Evolutionary conservation across 2,329 filamentous ascomycete genomes (phyloP).

Genomic region (Cladosporium sp.): DNA sequence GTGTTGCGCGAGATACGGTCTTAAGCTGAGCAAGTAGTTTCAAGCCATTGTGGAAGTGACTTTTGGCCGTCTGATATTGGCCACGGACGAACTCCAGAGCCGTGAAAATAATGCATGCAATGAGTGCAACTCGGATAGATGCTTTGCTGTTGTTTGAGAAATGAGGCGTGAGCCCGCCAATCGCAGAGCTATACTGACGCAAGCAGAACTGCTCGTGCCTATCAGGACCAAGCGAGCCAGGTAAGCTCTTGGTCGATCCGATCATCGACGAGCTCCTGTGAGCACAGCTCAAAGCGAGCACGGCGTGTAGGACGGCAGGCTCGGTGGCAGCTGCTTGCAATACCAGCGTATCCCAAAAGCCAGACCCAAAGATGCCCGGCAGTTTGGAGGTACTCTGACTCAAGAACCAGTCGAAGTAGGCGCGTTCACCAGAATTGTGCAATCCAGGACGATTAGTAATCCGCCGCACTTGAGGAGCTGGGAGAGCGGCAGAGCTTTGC

Average conservation of each 20-base stretch:
- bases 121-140: conserved; percentile 35
- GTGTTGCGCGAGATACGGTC: background rate
- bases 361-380: conserved; percentile 29
- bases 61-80: conserved; percentile 34
- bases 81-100: conserved; percentile 40
- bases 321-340: conserved; percentile 37
- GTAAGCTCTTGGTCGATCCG: conserved; percentile 11
- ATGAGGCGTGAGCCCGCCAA: conserved; percentile 32
- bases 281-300: conserved; percentile 38
- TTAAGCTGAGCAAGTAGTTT: conserved; percentile 33
- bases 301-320: conserved; percentile 40
- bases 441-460: conserved; percentile 11
- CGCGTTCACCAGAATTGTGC: conserved; percentile 24
- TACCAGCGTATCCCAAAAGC: conserved; percentile 39
- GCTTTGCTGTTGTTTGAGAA: conserved; percentile 22
- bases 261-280: conserved; percentile 25
- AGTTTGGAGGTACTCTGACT: conserved; percentile 35
- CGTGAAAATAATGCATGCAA: conserved; percentile 40
- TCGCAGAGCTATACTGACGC: conserved; percentile 40
- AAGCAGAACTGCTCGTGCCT: conserved; percentile 32
- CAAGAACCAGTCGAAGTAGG: conserved; percentile 43
- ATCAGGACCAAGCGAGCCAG: conserved; percentile 19
- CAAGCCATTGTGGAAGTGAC: conserved; percentile 44
- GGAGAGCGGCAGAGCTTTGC: conserved; percentile 15
- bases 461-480: conserved; percentile 16